Base-by-base conservation (phyloP, 164 flowering plant species). In the Piper betle region DNA sequence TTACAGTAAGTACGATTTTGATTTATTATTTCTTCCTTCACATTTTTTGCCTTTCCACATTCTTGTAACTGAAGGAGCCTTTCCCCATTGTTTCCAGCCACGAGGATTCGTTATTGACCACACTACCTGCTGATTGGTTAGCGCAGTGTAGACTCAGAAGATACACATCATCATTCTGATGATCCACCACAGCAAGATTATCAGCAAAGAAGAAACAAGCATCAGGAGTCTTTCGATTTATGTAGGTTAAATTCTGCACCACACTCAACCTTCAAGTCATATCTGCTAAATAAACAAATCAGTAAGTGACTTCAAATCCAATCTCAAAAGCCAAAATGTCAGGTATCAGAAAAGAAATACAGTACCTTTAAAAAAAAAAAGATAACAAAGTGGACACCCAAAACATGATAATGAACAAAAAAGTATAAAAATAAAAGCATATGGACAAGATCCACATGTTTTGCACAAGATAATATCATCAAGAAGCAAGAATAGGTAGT, bases 121-220 rank as follows among this genome's bases (percentile, higher is more conserved):
- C 33, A 50, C 57, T 58, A 58, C 16, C 53, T 37, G 55, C 56
- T n/a, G 64, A 53, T 53, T 55, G 53, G 62, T 37, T 55, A 38
- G 18, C 46, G 37, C 86, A 84, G 20, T 70, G 64, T 67, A 90
- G 9, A 15, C 86, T 81, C 72, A 93, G 39, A 56, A 88, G 61
- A 67, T 93, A 93, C 53, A 90, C 80, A 74, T 90, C 95, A 68
- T 73, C 75, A 52, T 57, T 58, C 9, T 55, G 64, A 76, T 93
- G 99, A 78, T 93, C 99, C 46, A 86, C 73, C 42, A 79, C 97
- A 5, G 88, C 63, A 72, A 91, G 67, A 71, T 86, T 88, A 64
- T 93, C 99, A 5, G 81, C 86, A 73, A 93, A 90, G 91, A 93
- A 91, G 78, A 93, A 81, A 68, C 99, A 90, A 57, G 99, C 99